Evolutionary conservation across 192 early-diverging fungal genomes (phyloP), one percentile per base, ranked within the genome.

Genomic region (Coemansia pectinata): DNA sequence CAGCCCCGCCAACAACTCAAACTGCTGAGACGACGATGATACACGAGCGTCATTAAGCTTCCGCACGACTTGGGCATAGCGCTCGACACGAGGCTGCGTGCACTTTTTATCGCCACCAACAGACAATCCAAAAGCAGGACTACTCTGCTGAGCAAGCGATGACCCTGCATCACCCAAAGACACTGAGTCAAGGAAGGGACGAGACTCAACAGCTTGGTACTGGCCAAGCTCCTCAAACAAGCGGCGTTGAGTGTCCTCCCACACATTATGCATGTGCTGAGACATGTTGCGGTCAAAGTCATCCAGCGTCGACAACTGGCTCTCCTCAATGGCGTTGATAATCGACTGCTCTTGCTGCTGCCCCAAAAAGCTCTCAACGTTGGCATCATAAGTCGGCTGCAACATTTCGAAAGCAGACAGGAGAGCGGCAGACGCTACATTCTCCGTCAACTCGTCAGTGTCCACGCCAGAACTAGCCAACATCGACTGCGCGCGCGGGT

Each of bases 171-270:
- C 36, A 1, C 25, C 25, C 29, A 41, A 21, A 34, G 62, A 23
- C 31, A 62, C 7, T 1, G 31, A 23, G 2, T 21, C 38, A 10
- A 31, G 4, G 33, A 36, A 59, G 33, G 31, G 38, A 19, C 29
- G 62, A 19, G 58, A 12, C 3, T 59, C 66, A 12, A 23, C 47
- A 14, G 65, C 72, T 45, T 85, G 80, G 66, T 85, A 78, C 70
- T 93, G 90, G 34, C 93, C 94, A 6, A 97, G 78, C 69, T 97
- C 92, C 73, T 93, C 91, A 75, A 95, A 93, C 53, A 96, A 84
- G 6, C 87, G 79, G 31, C 86, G 85, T 77, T 92, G 90, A 21
- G 87, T 73, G 19, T 85, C 85, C 63, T 92, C 89, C 94, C 94
- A 96, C 67, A 92, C 88, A 25, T 78, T 65, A 52, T 84, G 76